Base-by-base conservation (phyloP, 495 filamentous ascomycete species). In the Penicillium dipodomyicola region DNA sequence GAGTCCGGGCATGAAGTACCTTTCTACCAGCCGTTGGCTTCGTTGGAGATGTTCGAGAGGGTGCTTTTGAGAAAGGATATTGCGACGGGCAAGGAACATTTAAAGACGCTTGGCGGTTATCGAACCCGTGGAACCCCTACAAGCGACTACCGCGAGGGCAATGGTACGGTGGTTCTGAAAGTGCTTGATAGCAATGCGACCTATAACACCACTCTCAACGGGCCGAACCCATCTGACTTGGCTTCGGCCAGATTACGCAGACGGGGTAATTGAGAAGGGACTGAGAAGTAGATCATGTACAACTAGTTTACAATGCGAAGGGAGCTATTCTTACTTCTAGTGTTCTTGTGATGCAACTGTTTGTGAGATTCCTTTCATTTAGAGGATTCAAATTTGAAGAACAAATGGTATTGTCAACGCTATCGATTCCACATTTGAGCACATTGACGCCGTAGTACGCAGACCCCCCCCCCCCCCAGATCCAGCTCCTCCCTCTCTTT, bases 1-100 rank as follows among this genome's bases (percentile, higher is more conserved):
- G 77, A 89, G 60, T 82, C 85, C 11, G 88, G 88, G 0, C 88
- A 92, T 62, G 80, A 84, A 49, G 82, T 89, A 10, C 87, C 88
- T 1, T 82, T 86, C 37, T 89, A 90, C 61, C 84, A 87, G 64
- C 87, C 87, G 0, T 62, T 87, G 30, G 75, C 79, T n/a, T 62
- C 84, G 4, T 72, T 87, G 6, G 77, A 78, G 55, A 72, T 85
- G 39, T 87, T 89, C 61, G 76, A 82, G 61, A 75, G 86, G 7
- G 78, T 73, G 1, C 78, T 88, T 47, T 64, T 63, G 5, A 80
- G 83, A 15, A 67, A 65, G 37, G 86, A 88, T 49, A 74, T 89
- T 44, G 84, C 85, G 32, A 87, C 83, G 15, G 87, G 87, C 4
- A 69, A 67, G 47, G 47, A 67, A 2, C 56, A 63, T 4, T 60